phyloP scores from a whole-genome alignment of 1,284 basidiomycete genomes.

The Veloboletus limbatus region DNA sequence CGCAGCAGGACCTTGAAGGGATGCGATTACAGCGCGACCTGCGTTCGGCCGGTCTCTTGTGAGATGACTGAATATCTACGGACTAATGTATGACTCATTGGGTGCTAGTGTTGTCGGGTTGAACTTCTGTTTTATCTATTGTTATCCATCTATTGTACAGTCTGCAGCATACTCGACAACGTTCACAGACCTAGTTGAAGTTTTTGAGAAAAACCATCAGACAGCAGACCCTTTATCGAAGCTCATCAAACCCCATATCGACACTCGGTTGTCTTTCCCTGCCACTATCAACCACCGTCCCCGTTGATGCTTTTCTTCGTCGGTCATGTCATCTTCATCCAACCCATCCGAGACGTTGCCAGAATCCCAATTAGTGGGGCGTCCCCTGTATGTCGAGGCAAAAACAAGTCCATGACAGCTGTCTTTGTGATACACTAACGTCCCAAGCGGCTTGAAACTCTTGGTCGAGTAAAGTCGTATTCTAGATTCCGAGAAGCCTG shows the following conservation, averaged over 20 bases:
- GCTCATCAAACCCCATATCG: constrained; percentile 75
- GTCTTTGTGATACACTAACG: constrained; percentile 74
- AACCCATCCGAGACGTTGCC: constrained; percentile 2
- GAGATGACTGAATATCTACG: not conserved
- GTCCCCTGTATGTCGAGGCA: constrained; percentile 35
- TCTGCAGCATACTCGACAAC: constrained; percentile 12
- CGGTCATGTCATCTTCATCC: constrained; percentile 48
- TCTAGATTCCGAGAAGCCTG: constrained; percentile 38
- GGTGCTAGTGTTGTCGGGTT: not conserved
- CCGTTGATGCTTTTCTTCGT: constrained; percentile 48
- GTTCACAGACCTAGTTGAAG: not conserved
- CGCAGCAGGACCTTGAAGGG: constrained; percentile 40
- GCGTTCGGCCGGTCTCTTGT: constrained; percentile 53
- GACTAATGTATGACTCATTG: constrained; percentile 4
- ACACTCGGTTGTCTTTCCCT: constrained; percentile 72
- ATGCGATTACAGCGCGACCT: constrained; percentile 49
- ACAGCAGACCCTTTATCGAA: constrained; percentile 44
- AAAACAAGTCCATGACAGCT: constrained; percentile 72
- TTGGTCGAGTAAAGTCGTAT: constrained; percentile 77
- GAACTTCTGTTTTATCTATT: constrained; percentile 14
- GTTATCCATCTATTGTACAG: constrained; percentile 20
- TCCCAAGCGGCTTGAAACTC: constrained; percentile 75
- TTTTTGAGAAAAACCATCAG: not conserved
- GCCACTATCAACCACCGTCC: constrained; percentile 70
- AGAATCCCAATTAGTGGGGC: not conserved